Percentiles rank a stretch among this genome's conserved stretches.
Conservation (phyloP, 169 alveolate species). For the Cystoisospora suis region DNA sequence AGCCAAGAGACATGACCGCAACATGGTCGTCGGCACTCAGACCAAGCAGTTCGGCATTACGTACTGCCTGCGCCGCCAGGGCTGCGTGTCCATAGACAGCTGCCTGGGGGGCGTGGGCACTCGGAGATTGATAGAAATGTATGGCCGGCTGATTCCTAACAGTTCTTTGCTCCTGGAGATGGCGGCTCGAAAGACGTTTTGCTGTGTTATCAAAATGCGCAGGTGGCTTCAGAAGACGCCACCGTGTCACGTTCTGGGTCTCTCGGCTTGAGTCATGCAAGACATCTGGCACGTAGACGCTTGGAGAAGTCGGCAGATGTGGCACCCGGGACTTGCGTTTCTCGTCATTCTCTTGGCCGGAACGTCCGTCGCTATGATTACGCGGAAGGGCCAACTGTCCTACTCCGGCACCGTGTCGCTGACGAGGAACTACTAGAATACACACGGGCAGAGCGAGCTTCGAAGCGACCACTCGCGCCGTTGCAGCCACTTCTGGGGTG, state of each 20-base stretch:
- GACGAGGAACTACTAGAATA: not conserved
- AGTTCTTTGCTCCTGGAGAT: not conserved
- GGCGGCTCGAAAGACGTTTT: not conserved
- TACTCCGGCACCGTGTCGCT: no score
- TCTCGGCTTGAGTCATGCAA: not conserved
- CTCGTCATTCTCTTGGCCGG: not conserved
- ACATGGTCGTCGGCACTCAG: not conserved
- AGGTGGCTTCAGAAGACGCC: not conserved
- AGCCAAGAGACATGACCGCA: not conserved
- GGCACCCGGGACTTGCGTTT: not conserved
- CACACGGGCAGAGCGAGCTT: conserved; percentile 22
- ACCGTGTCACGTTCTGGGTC: not conserved
- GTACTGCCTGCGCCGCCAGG: not conserved
- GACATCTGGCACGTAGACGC: conserved; percentile 14
- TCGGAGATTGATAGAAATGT: not conserved
- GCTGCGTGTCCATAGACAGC: not conserved
- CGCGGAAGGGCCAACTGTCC: no score
- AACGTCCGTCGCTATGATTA: not conserved
- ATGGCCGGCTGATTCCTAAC: not conserved
- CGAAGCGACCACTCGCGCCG: not conserved
- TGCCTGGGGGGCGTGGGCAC: not conserved
- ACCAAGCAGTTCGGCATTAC: not conserved
- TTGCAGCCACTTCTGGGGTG: conserved; percentile 20
- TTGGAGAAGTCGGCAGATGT: not conserved
- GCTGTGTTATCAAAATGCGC: not conserved